These are phyloP conservation scores for Apostasia shenzhenica DNA, from an alignment of 106 monocot genomes.

Conservation along the genomic window DNA sequence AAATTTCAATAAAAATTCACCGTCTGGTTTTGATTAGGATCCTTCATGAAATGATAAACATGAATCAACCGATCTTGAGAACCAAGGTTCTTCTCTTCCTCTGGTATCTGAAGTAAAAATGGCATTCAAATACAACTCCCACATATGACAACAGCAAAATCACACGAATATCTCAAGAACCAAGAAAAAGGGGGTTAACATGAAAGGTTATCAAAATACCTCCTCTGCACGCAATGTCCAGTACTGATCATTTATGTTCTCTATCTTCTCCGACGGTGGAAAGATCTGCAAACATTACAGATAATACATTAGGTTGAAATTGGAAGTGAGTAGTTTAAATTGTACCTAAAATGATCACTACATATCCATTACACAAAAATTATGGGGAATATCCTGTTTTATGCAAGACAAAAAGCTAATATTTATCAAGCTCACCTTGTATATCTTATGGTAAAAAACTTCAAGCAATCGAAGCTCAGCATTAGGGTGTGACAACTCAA, in stretches of 20 bases:
- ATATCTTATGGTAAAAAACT: constrained; percentile 84
- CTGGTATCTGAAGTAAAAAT: constrained; percentile 64
- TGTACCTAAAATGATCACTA: no score
- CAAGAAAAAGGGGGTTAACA: no score
- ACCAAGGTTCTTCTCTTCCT: constrained; percentile 94
- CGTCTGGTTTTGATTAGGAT: constrained; percentile 70
- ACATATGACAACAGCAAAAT: no score
- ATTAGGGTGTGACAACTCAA: constrained; percentile 69
- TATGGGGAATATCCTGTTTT: no score
- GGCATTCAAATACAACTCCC: no score
- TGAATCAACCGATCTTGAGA: constrained; percentile 94
- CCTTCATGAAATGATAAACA: constrained; percentile 93
- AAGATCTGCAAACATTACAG: constrained; percentile 56
- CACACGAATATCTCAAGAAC: no score
- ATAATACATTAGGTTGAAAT: no score
- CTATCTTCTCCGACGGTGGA: constrained; percentile 79
- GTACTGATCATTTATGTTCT: constrained; percentile 98
- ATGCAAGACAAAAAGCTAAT: no score
- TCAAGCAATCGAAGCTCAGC: constrained; percentile 79
- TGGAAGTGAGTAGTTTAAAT: no score
- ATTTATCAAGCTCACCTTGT: constrained; percentile 39
- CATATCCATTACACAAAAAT: no score
- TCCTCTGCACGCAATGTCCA: constrained; percentile 97
- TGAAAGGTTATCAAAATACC: constrained; percentile 21
- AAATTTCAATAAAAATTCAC: constrained; percentile 28